These are phyloP conservation scores for Pholiota adiposa DNA, from an alignment of 1,284 basidiomycete species.

Conservation along the genomic window DNA sequence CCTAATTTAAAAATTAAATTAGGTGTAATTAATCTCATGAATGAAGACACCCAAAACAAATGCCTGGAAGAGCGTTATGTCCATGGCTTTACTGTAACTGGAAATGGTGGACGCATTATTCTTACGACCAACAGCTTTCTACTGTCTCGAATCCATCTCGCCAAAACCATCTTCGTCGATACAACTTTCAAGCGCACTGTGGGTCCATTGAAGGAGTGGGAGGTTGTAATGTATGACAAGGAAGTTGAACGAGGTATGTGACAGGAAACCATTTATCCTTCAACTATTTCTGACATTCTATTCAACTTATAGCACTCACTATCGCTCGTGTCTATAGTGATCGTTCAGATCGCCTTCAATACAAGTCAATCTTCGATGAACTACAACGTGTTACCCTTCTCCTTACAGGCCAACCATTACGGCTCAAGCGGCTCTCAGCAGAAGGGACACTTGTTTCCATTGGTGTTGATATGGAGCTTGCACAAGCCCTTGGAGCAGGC, in stretches of 20 bases:
- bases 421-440: constrained; percentile 22
- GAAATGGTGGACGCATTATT: constrained; percentile 2
- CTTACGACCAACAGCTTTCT: constrained; percentile 5
- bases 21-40: constrained; percentile 10
- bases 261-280: too few relatives aligned
- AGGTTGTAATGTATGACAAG: constrained; percentile 5
- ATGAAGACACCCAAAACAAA: constrained; percentile 8
- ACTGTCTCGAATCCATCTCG: constrained; percentile 7
- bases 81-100: neutral
- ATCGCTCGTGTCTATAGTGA: constrained; percentile 16
- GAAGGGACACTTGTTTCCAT: neutral
- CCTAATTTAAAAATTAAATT: neutral
- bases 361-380: constrained; percentile 19
- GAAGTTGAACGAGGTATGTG: constrained; percentile 10
- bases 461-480: neutral
- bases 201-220: constrained; percentile 11
- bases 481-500: constrained; percentile 6
- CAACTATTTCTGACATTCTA: too few relatives aligned
- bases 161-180: constrained; percentile 7
- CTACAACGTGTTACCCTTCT: constrained; percentile 6
- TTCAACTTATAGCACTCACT: constrained; percentile 1
- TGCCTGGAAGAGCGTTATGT: constrained; percentile 9
- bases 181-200: constrained; percentile 11
- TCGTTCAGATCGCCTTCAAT: constrained; percentile 8
- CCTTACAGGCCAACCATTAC: constrained; percentile 20